Evolutionary conservation across 768 basidiomycete genomes (phyloP).

Genomic region (Tubosaeta sp.): DNA sequence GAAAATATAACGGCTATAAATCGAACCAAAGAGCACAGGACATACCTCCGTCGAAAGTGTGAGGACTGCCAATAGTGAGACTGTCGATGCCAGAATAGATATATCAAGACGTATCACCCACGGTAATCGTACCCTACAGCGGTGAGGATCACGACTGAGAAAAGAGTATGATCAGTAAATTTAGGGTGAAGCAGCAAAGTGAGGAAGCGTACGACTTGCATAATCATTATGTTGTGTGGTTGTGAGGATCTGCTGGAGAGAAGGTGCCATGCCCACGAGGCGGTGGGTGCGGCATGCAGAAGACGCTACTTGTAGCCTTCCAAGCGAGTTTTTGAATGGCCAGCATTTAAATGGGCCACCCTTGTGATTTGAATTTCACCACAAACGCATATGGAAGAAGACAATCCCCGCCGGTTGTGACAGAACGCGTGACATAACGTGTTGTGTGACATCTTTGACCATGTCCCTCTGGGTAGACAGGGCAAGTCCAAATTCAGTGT

Average conservation of each 20-base stretch:
- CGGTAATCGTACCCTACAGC: background rate
- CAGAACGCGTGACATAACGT: slow-evolving; percentile 32
- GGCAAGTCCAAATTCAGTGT: slow-evolving; percentile 1
- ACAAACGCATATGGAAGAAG: no score
- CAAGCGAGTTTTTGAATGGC: no score
- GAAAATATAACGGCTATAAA: background rate
- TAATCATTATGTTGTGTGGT: background rate
- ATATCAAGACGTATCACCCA: background rate
- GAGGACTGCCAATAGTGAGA: background rate
- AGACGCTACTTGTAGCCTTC: no score
- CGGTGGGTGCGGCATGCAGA: no score
- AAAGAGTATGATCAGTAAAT: background rate
- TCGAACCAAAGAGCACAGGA: background rate
- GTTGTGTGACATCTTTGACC: slow-evolving; percentile 9
- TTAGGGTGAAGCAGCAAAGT: background rate
- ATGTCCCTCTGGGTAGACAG: slow-evolving; percentile 75
- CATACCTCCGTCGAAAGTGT: background rate
- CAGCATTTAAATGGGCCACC: no score
- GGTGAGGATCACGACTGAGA: background rate
- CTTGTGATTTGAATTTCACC: no score
- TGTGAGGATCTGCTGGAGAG: background rate
- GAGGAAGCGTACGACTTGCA: background rate
- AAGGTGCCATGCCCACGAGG: background rate
- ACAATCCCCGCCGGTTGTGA: no score
- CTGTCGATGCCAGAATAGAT: background rate